Base-by-base conservation (phyloP, 176 grass and related monocot species). In the Carex littledalei region DNA sequence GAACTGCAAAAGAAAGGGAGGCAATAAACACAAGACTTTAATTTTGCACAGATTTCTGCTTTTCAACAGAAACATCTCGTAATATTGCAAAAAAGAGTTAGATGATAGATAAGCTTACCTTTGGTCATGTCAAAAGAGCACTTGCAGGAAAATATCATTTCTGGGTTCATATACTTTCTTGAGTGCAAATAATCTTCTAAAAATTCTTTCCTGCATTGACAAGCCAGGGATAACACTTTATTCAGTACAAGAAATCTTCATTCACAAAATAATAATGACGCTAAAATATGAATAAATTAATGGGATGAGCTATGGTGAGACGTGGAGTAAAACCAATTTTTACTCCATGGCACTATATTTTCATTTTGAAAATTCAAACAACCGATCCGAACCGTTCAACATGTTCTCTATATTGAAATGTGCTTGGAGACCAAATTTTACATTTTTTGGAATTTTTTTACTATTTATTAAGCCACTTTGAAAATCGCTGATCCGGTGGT, bases 191-290 rank as follows among this genome's bases (percentile, higher is more conserved):
- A 89, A 79, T 85, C 84, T 45, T 90, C 50, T 35, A 94, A 66
- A 65, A 50, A 87, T 71, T 92, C 88, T 85, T 85, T 78, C 81
- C 94, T 94, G 86, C 84, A 87, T 86, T 86, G 77, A 79, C 66
- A 77, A 63, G 71, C 10, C 16, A 63, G 18, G 8, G 37, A 86
- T 58, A 84, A 41, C 35, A 34, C 70, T 21, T 49, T 34, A 61
- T 88, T 86, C 85, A 68, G 21, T 78, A 67, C 24, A 20, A 56
- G 3, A 86, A 86, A 85, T 13, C 2, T 85, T 61, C 10, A 84
- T 85, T 6, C 16, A 79, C n/a, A 22, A 52, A 16, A 20, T 8
- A 3, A 22, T 52, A 31, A n/a, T 20, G 2, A 39, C 5, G 43
- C 60, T 53, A 43, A 41, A 68, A 10, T 57, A 63, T 63, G 41